These are phyloP conservation scores for Russula dissimulans DNA, from an alignment of 768 basidiomycete species.

Conservation along the genomic window DNA sequence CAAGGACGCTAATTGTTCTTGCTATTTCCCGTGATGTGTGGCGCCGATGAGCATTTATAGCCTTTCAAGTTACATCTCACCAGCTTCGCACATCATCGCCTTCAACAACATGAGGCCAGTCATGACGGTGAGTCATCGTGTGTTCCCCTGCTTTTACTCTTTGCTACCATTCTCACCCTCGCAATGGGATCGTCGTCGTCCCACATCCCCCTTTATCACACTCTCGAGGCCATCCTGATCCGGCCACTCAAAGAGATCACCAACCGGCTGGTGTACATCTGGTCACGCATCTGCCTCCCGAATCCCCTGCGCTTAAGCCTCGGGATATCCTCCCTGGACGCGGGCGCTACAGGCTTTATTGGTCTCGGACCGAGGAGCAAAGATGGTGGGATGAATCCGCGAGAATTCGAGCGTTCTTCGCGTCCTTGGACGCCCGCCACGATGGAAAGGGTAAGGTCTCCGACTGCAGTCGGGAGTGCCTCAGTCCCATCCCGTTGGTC, in stretches of 20 bases:
- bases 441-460: neutral
- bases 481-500: constrained; percentile 19
- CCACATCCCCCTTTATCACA: neutral
- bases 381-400: constrained; percentile 27
- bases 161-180: neutral
- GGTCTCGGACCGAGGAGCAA: constrained; percentile 23
- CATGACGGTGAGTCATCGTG: constrained; percentile 1
- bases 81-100: neutral
- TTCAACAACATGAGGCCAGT: constrained; percentile 2
- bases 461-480: neutral
- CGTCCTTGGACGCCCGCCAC: constrained; percentile 17
- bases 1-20: neutral
- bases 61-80: neutral
- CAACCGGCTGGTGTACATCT: constrained; percentile 1
- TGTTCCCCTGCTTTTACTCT: neutral
- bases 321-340: constrained; percentile 7
- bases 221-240: constrained; percentile 7
- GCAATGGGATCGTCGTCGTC: neutral
- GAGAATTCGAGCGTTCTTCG: constrained; percentile 22
- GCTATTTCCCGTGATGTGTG: neutral
- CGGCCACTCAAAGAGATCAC: constrained; percentile 5
- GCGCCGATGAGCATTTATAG: constrained; percentile 1
- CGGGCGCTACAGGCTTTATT: constrained; percentile 15
- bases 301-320: neutral
- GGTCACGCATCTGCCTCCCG: neutral